These are phyloP conservation scores for Pythium pyrilobum DNA, from an alignment of 352 stramenopile genomes.

Conservation along the genomic window DNA sequence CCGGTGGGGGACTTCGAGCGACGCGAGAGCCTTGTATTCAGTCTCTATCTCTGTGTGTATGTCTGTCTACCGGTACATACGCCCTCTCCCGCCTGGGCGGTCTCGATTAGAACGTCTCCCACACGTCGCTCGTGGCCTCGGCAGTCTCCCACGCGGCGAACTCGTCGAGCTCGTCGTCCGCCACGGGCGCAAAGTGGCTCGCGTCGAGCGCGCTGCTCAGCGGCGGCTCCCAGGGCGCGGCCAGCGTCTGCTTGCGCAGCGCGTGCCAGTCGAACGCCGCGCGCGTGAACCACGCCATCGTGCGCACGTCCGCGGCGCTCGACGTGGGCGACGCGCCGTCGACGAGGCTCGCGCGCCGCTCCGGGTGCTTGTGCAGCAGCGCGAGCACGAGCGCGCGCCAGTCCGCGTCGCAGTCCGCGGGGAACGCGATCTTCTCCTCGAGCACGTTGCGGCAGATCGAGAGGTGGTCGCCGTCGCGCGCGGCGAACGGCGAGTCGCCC, in stretches of 20 bases:
- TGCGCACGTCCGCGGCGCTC: conserved; percentile 23
- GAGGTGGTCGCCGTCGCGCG: conserved; percentile 27
- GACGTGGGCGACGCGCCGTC: not conserved
- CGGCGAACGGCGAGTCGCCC: conserved; percentile 30
- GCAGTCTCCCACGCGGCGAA: conserved; percentile 32
- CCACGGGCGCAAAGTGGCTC: conserved; percentile 33
- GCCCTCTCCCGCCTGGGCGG: not conserved
- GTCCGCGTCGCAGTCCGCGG: conserved; percentile 20
- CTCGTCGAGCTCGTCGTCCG: conserved; percentile 25
- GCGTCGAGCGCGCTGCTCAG: conserved; percentile 31
- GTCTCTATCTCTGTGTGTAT: no score
- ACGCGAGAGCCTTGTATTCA: no score
- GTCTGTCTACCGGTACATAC: no score
- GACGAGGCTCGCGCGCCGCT: conserved; percentile 32
- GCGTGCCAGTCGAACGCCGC: conserved; percentile 39
- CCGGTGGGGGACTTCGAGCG: no score
- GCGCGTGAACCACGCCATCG: conserved; percentile 26
- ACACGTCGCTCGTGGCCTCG: conserved; percentile 22
- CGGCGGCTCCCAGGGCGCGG: conserved; percentile 39
- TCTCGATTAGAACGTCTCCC: conserved; percentile 30
- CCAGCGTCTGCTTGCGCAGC: conserved; percentile 24
- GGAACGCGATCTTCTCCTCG: conserved; percentile 19
- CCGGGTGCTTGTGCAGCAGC: conserved; percentile 39
- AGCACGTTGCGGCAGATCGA: conserved; percentile 31
- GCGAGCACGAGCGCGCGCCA: conserved; percentile 37